Evolutionary conservation across 192 early-diverging fungal genomes (phyloP), one percentile per base, ranked within the genome.

Genomic region (Coemansia furcata): DNA sequence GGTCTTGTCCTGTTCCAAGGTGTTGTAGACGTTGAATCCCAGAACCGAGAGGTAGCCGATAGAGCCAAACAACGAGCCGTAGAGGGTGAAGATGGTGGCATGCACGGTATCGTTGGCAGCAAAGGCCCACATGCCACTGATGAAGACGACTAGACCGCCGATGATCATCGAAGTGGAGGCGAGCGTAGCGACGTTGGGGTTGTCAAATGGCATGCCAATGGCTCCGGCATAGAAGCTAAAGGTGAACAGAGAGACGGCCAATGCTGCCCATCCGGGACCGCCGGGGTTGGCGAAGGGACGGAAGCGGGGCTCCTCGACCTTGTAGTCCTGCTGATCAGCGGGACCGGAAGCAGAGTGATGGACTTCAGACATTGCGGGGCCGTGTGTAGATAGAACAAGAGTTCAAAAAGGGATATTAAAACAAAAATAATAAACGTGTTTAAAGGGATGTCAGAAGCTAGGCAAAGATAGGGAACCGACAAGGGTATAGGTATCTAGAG

Each of bases 61-160:
- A 9, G 90, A 76, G 30, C 87, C 73, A 85, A 88, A 92, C 75
- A 88, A 87, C 58, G 86, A 87, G 50, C 87, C 88, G 37, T 90
- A 91, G 46, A 86, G 84, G 47, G 87, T 86, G 81, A 93, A 93
- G 40, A 89, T 88, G 32, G 90, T 93, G 19, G 91, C 91, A 78
- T 91, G 89, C 76, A 94, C 92, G 4, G 90, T 91, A 71, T 94
- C 92, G 70, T 92, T 91, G 32, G 85, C 82, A 46, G 85, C 84
- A 78, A 92, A 92, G 74, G 93, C 88, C 92, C 90, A 92, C 76
- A 83, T 77, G 49, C 81, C 81, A 64, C 76, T 78, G 60, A 78
- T 62, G 59, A 83, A 78, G 21, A 83, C 76, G 5, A 83, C 81
- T 59, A 83, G 66, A 26, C 81, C 81, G 52, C 81, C 81, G 38